Evolutionary conservation across 139 green algal species (phyloP), one percentile per base, ranked within the genome.

Genomic region (Nannochloris sp.): DNA sequence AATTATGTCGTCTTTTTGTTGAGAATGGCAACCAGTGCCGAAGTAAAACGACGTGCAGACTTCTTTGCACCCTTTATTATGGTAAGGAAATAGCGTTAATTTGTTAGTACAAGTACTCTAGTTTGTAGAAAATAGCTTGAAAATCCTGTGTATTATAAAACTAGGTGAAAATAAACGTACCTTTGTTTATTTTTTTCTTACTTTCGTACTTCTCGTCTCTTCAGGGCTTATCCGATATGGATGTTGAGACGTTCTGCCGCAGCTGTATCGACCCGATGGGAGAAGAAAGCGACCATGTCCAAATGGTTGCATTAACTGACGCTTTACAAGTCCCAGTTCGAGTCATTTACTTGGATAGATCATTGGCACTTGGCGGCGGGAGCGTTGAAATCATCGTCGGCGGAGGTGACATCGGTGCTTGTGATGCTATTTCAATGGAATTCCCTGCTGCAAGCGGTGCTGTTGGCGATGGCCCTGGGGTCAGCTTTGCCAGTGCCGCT

Each of bases 211-310:
- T 48, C 4, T 10, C 34, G n/a, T n/a, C n/a, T 6, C 14, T 56
- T 55, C 74, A 90, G 82, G 86, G 85, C 38, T 82, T 91, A 76
- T 77, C 74, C 8, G 87, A 91, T 61, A 82, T 92, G 54, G 67
- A 59, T 9, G 84, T 94, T 12, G 61, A 79, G 31, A 37, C 72
- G 46, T 92, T 89, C 63, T 88, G 82, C 57, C 60, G 71, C 47
- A 68, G 72, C n/a, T 75, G 68, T 42, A 83, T 92, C 36, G 80
- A 92, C 61, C 73, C 83, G 4, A 97, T 97, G 91, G 91, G 87
- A 0, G 91, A 95, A 71, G 91, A 97, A 75, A 89, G 75, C 55
- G 91, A 97, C 75, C 87, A 97, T 60, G 74, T 97, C 24, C 90
- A 97, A 55, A 88, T 95, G 37, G 89, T 93, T n/a, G 91, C 91